Base-by-base conservation (phyloP, 2,329 filamentous ascomycete species). In the Stenocarpella maydis region DNA sequence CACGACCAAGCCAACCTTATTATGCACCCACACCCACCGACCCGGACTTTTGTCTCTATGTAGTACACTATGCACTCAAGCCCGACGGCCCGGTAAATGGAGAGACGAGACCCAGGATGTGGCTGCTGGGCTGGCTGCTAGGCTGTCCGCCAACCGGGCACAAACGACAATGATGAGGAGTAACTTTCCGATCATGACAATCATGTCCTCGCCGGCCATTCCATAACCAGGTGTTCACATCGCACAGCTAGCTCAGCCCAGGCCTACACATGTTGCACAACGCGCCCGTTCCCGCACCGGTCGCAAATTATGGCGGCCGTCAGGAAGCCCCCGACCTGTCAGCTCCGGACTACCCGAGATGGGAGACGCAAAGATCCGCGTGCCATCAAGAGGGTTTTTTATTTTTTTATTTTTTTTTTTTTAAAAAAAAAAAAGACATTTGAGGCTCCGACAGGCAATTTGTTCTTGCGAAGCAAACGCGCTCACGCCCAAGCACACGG, bases 311-410 rank as follows among this genome's bases (percentile, higher is more conserved):
- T 63, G 58, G 43, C 43, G 43, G 43, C 58, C 58, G 43, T 63
- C 58, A 49, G 19, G 19, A 63, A 49, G 43, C 41, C 58, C 47
- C 58, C 58, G 34, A 47, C 39, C 41, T 49, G 58, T 63, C 58
- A 63, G 58, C 58, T 63, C 58, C 28, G 37, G 58, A 24, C 58
- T 49, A 63, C 43, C 58, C 28, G 58, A 63, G 43, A 63, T 63
- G 58, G 49, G 49, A 49, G 43, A 63, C 43, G 58, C 28, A 43
- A 24, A 12, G n/a, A 63, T 28, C 28, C 37, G 58, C 28, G 28
- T 47, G 15, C 26, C 14, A 37, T 10, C 28, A 61, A 47, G 31
- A 31, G 31, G 31, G 8, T 8, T n/a, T n/a, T n/a, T n/a, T n/a
- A n/a, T n/a, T n/a, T n/a, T n/a, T n/a, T n/a, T n/a, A n/a, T n/a